These are phyloP conservation scores for Epichloe elymi DNA, from an alignment of 2,329 filamentous ascomycete genomes.

Conservation along the genomic window DNA sequence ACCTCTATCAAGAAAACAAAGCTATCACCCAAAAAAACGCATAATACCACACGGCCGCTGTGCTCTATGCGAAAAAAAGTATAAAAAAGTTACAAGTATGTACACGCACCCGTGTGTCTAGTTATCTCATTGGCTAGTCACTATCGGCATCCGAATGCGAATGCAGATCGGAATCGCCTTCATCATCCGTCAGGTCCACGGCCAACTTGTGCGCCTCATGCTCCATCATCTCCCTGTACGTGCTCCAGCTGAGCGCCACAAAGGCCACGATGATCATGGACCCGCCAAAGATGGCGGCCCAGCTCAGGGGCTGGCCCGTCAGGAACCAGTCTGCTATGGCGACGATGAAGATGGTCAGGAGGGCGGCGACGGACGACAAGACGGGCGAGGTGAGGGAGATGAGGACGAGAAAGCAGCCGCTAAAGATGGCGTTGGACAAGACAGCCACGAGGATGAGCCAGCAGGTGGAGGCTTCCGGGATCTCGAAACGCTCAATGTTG, in stretches of 20 bases:
- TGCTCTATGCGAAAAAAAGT: too few relatives aligned
- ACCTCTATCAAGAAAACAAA: too few relatives aligned
- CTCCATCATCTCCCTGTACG: slow-evolving; percentile 88
- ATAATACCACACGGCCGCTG: too few relatives aligned
- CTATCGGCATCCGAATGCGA: not conserved
- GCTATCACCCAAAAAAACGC: too few relatives aligned
- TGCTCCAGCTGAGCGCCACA: slow-evolving; percentile 75
- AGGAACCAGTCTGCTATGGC: slow-evolving; percentile 81
- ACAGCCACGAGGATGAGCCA: slow-evolving; percentile 72
- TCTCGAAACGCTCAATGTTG: slow-evolving; percentile 69
- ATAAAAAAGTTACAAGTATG: too few relatives aligned
- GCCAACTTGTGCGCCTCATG: slow-evolving; percentile 50
- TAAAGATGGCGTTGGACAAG: slow-evolving; percentile 80
- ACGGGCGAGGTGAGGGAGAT: slow-evolving; percentile 91
- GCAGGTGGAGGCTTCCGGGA: slow-evolving; percentile 66
- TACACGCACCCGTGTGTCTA: too few relatives aligned
- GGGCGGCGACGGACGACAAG: slow-evolving; percentile 77
- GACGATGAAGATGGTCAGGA: slow-evolving; percentile 94
- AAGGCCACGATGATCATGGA: slow-evolving; percentile 81
- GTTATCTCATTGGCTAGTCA: not conserved
- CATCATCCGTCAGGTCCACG: slow-evolving; percentile 32
- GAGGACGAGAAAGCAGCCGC: slow-evolving; percentile 81
- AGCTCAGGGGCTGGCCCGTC: slow-evolving; percentile 62
- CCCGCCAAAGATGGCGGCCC: slow-evolving; percentile 69
- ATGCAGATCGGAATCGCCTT: slow-evolving; percentile 29